Conservation (phyloP, 169 alveolate genomes). For the Eimeria praecox region DNA sequence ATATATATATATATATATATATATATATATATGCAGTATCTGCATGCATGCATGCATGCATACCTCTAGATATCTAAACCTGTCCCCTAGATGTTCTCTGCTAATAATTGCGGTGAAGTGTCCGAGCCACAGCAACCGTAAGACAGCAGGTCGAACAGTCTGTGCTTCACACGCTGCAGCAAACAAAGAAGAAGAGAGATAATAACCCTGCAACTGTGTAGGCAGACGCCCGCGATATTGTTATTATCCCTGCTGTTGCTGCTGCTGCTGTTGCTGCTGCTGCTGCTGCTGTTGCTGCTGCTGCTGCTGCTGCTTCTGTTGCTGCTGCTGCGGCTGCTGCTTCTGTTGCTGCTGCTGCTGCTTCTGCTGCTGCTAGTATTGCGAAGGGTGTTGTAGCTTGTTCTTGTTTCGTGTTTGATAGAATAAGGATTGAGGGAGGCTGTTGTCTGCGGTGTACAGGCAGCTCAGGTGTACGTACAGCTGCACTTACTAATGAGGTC, state of each 20-base stretch:
- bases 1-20: neutral
- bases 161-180: constrained; percentile 32
- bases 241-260: too few species aligned
- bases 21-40: neutral
- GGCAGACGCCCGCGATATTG: too few species aligned
- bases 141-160: constrained; percentile 57
- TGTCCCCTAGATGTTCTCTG: constrained; percentile 26
- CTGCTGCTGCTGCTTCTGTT: too few species aligned
- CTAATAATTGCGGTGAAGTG: constrained; percentile 51
- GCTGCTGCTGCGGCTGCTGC: too few species aligned
- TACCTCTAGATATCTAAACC: constrained; percentile 27
- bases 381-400: too few species aligned
- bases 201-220: too few species aligned
- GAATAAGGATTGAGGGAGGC: too few species aligned
- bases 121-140: constrained; percentile 64
- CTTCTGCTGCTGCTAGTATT: too few species aligned
- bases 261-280: constrained; percentile 6
- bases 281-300: too few species aligned
- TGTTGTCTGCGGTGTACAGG: neutral
- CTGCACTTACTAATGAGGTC: constrained; percentile 54
- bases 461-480: neutral
- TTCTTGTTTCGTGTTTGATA: too few species aligned
- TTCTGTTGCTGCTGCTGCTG: too few species aligned
- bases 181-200: neutral
- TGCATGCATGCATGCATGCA: constrained; percentile 38